These are phyloP conservation scores for Alternaria hordeiaustralica DNA, from an alignment of 2,329 filamentous ascomycete genomes.

Conservation along the genomic window DNA sequence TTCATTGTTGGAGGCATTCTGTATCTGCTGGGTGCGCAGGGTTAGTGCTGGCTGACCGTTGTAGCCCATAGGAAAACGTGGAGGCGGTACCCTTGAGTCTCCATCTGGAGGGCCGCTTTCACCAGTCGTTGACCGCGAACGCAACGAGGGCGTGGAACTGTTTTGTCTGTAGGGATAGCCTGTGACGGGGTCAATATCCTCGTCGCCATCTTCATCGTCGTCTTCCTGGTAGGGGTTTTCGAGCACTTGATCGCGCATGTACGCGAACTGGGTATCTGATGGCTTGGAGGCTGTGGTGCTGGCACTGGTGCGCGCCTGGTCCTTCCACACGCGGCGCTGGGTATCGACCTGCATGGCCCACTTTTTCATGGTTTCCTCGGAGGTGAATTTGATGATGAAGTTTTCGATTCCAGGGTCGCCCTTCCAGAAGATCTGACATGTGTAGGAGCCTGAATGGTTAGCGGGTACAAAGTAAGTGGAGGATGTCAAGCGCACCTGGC, in stretches of 20 bases:
- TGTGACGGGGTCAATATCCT: constrained; percentile 50
- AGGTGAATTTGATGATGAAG: constrained; percentile 91
- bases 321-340: constrained; percentile 66
- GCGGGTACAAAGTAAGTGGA: not conserved
- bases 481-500: constrained; percentile 67
- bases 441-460: constrained; percentile 75
- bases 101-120: constrained; percentile 66
- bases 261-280: constrained; percentile 77
- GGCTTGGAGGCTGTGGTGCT: constrained; percentile 58
- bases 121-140: constrained; percentile 76
- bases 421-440: constrained; percentile 98
- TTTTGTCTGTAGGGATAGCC: constrained; percentile 66
- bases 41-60: constrained; percentile 64
- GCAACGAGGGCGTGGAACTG: constrained; percentile 75
- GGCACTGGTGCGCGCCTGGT: constrained; percentile 59
- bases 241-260: constrained; percentile 73
- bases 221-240: constrained; percentile 81
- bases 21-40: constrained; percentile 69
- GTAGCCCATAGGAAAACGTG: constrained; percentile 72
- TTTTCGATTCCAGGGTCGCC: constrained; percentile 95
- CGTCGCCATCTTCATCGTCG: constrained; percentile 63
- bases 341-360: constrained; percentile 82
- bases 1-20: constrained; percentile 72
- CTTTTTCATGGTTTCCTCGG: constrained; percentile 91
- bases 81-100: constrained; percentile 64